Evolutionary conservation across 352 stramenopile genomes (phyloP).

Genomic region (Saprolegnia diclina): DNA sequence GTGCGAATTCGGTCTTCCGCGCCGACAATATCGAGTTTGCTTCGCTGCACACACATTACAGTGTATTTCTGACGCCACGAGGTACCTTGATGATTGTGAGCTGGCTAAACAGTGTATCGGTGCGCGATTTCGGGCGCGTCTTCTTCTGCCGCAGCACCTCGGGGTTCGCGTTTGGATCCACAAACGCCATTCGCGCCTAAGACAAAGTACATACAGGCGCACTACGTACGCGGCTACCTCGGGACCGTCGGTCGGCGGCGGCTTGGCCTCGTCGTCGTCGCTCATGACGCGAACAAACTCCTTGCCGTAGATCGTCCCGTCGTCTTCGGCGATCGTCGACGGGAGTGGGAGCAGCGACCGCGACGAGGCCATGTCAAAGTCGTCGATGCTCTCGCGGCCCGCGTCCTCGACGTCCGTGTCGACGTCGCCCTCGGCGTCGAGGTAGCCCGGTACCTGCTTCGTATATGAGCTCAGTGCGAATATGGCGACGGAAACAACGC

Average conservation of each 20-base stretch:
- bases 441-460: conserved; percentile 17
- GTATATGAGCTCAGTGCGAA: not conserved
- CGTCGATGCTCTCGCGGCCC: conserved; percentile 31
- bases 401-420: conserved; percentile 35
- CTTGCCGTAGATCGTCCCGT: conserved; percentile 77
- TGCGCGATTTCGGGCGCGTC: conserved; percentile 23
- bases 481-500: not conserved
- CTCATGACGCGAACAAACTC: conserved; percentile 46
- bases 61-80: not conserved
- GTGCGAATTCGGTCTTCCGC: conserved; percentile 79
- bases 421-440: conserved; percentile 39
- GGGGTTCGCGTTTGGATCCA: conserved; percentile 2
- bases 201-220: not conserved
- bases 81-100: conserved; percentile 26
- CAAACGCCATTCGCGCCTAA: not conserved
- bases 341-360: conserved; percentile 31
- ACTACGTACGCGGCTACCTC: not conserved
- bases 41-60: conserved; percentile 31
- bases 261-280: not conserved
- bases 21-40: conserved; percentile 70
- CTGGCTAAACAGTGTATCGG: conserved; percentile 21
- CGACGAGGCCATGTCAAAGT: conserved; percentile 13
- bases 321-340: conserved; percentile 71
- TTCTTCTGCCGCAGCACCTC: conserved; percentile 10
- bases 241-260: no score